Evolutionary conservation across 257 asterid species (phyloP), one percentile per base, ranked within the genome.

Genomic region (Przewalskia tangutica): DNA sequence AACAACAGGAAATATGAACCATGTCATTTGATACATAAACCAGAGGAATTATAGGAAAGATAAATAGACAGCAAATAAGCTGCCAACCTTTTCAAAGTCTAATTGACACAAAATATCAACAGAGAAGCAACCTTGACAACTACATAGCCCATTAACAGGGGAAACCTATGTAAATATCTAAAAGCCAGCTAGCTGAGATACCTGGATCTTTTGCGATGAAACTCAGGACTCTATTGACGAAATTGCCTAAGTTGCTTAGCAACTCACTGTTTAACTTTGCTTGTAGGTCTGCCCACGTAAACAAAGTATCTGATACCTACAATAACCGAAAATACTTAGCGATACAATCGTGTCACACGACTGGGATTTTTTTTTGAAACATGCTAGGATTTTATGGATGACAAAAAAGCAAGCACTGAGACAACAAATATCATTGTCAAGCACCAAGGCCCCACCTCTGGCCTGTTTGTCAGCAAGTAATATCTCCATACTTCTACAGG

Each of bases 401-500:
- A 62, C 17, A 23, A 62, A 62, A 62, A 23, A 62, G 68, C 40
- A 62, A 62, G n/a, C 17, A 62, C 4, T 23, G n/a, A 62, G 81
- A 73, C 44, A 65, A 56, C 48, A 64, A 38, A 58, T 85, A 77
- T 66, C 42, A 77, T 16, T 63, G 62, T 48, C 66, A 81, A 79
- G 81, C 17, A 82, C 51, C 84, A 79, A 63, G 80, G 81, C 81
- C 90, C 48, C 85, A 93, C 99, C 96, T 95, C 99, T 79, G 99
- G 99, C 87, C 98, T 90, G 82, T 94, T 96, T 40, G 97, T 90
- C 83, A 96, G 92, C 86, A 96, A 87, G 90, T 96, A 96, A 86
- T 96, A 96, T 90, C 99, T 89, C 99, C 99, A 94, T 48, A 93
- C 99, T 89, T 94, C 99, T 64, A 93, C 98, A 63, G 99, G 99